A percentile compares a stretch with the other conserved stretches of the same genome.
These are phyloP conservation scores for Haplosporangium gracile DNA, from an alignment of 192 early-diverging fungal species.

Conservation along the genomic window DNA sequence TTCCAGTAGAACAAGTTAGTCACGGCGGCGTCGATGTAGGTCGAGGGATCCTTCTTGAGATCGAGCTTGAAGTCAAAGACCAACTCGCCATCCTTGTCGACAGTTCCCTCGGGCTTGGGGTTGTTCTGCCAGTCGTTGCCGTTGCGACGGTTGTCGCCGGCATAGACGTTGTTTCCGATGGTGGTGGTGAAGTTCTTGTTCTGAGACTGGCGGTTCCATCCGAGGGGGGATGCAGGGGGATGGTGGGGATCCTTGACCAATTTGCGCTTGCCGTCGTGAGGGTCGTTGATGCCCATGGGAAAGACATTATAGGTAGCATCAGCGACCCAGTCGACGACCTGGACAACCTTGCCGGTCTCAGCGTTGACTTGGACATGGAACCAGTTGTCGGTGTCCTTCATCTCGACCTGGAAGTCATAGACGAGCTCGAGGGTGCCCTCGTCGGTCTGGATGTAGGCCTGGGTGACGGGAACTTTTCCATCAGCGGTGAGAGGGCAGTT, in stretches of 20 bases:
- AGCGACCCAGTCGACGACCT: slow-evolving; percentile 88
- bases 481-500: slow-evolving; percentile 68
- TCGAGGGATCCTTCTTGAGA: slow-evolving; percentile 70
- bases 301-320: slow-evolving; percentile 85
- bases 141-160: slow-evolving; percentile 86
- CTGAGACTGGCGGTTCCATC: slow-evolving; percentile 80
- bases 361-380: slow-evolving; percentile 80
- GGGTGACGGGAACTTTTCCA: slow-evolving; percentile 68
- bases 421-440: slow-evolving; percentile 74
- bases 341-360: slow-evolving; percentile 69
- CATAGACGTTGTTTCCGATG: slow-evolving; percentile 93
- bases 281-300: slow-evolving; percentile 86
- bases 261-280: slow-evolving; percentile 71
- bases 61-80: slow-evolving; percentile 86
- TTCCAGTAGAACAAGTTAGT: slow-evolving; percentile 95
- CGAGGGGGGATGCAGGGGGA: slow-evolving; percentile 70
- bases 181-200: slow-evolving; percentile 76
- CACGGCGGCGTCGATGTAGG: slow-evolving; percentile 85
- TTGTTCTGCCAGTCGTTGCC: slow-evolving; percentile 81
- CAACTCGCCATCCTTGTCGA: slow-evolving; percentile 56
- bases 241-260: slow-evolving; percentile 69
- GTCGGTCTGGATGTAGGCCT: slow-evolving; percentile 75
- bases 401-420: slow-evolving; percentile 87
- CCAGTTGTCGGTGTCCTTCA: slow-evolving; percentile 82
- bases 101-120: slow-evolving; percentile 79